Evolutionary conservation across 192 early-diverging fungal species (phyloP), one percentile per base, ranked within the genome.

Genomic region (Backusella luteola): DNA sequence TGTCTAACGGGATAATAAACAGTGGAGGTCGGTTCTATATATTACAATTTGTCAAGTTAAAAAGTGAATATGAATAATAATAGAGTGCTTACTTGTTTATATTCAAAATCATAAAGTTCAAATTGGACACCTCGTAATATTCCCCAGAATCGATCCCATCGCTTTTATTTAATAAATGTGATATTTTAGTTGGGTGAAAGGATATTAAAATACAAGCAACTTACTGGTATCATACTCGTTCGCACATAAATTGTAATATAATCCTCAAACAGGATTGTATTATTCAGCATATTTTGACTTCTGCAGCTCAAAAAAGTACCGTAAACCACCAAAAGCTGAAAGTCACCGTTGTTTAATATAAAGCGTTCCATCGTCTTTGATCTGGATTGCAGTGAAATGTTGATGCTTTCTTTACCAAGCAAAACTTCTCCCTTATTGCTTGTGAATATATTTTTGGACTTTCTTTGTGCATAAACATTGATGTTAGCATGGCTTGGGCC

Each of bases 101-200:
- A 81, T 70, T 81, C 80, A 81, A 81, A 81, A 69, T 81, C 80
- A 75, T 75, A 78, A 26, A 81, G 38, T 21, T 75, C 68, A 39
- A 81, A 69, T 41, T 74, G 66, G 23, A 74, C 53, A 36, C 77
- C 80, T 26, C 76, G 56, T 26, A 81, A 26, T 69, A 81, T 73
- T 23, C 73, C 76, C 80, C 80, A 81, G 71, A 77, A 81, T 21
- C 80, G 38, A 53, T 77, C 68, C 69, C 71, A 75, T 70, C 76
- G 42, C 80, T 81, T 38, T 52, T 41, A n/a, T 17, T 36, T 34
- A 69, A 38, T 67, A 44, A 38, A 38, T 38, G 12, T 23, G 1
- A 6, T 15, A 8, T 0, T n/a, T 26, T 59, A n/a, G 34, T 69
- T 23, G 6, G 3, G 32, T 63, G 4, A 9, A 46, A 21, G 42